Base-by-base conservation (phyloP, 2,329 filamentous ascomycete species). In the Monosporascus sp. region DNA sequence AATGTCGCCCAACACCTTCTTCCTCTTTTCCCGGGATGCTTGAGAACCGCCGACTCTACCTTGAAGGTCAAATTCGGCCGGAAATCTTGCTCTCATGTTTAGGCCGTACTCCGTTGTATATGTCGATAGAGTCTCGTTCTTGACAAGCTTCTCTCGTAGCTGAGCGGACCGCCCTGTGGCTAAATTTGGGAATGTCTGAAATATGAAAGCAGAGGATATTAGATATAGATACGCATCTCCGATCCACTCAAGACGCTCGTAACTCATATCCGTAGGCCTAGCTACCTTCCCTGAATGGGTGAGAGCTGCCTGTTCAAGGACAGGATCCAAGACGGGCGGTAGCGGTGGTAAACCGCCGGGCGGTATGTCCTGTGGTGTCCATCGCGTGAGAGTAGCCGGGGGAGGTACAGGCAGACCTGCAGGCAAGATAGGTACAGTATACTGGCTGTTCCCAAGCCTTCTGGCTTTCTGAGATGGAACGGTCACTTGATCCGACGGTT, bases 221-320 rank as follows among this genome's bases (percentile, higher is more conserved):
- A 91, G 72, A 64, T 95, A 88, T 49, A 96, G 75, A 62, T 93
- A 93, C 20, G 89, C 87, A 67, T 97, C 93, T 6, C 93, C 93
- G 7, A 96, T 77, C 73, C 93, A 91, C 70, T 97, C 93, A 6
- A 97, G 81, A 18, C 83, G 82, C 64, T 97, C 92, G 69, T 97
- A 97, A 62, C 76, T 80, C 50, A 74, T 66, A 45, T 74, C 71
- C 31, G 64, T 63, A 48, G 69, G 61, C 18, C 54, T 70, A 25
- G 64, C 60, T 3, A 62, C 63, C 51, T 74, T 65, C 1, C 82
- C 83, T 1, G 78, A 72, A 61, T 93, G 89, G 1, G 81, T 89
- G 62, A 92, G 86, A 11, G 84, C 82, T 17, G 83, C 79, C 25
- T 71, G 72, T 60, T 85, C 81, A 18, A 92, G 74, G 22, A 73